Conservation (phyloP, 805 yeast species). For the Wickerhamiella kurtzmanii region DNA sequence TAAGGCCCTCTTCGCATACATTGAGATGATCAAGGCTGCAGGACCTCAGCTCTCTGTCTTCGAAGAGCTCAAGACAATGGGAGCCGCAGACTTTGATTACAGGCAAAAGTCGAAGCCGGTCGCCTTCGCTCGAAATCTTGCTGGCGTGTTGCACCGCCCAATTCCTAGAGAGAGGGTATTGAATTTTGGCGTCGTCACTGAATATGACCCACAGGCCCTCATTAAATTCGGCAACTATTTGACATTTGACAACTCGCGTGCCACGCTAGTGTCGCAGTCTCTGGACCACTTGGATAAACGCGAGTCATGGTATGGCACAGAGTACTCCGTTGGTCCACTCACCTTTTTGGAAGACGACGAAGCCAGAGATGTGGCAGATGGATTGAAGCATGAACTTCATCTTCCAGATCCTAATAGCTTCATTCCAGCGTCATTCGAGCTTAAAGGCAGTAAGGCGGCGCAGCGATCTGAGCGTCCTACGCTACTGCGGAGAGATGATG, state of each 20-base stretch:
- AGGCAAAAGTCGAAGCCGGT: conserved; percentile 64
- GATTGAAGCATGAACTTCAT: conserved; percentile 27
- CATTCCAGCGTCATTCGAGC: conserved; percentile 65
- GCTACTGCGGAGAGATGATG: conserved; percentile 31
- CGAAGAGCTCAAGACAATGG: conserved; percentile 58
- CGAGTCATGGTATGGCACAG: conserved; percentile 89
- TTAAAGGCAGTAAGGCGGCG: conserved; percentile 27
- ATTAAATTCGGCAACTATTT: conserved; percentile 37
- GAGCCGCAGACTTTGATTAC: conserved; percentile 61
- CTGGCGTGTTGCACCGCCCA: conserved; percentile 44
- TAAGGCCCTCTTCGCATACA: conserved; percentile 53
- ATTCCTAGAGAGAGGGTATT: conserved; percentile 57
- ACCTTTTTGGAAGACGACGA: neutral
- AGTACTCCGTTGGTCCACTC: conserved; percentile 41
- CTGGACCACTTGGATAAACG: conserved; percentile 34
- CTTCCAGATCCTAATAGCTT: conserved; percentile 68
- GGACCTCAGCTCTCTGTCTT: conserved; percentile 70
- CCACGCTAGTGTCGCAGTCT: conserved; percentile 40
- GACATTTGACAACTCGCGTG: conserved; percentile 46
- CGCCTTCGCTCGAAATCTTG: conserved; percentile 55
- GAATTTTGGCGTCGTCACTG: conserved; percentile 41
- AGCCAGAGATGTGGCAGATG: conserved; percentile 8
- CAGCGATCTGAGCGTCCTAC: conserved; percentile 39
- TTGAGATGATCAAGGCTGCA: conserved; percentile 41
- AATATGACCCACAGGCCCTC: conserved; percentile 45